Evolutionary conservation across 2,329 filamentous ascomycete species (phyloP).

Genomic region (Cladosporium oxysporum): DNA sequence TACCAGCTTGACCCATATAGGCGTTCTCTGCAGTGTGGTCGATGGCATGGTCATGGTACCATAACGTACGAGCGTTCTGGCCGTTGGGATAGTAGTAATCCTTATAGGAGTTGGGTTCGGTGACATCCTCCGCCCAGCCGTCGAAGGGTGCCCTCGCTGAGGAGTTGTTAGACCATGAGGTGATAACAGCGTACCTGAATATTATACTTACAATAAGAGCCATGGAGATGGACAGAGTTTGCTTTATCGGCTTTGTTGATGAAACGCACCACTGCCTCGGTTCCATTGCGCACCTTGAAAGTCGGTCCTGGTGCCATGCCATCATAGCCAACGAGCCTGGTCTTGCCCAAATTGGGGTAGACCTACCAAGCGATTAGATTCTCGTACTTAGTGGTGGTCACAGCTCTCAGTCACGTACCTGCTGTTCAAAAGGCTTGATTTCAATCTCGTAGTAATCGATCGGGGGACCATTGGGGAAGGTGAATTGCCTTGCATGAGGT

Average conservation of each 20-base stretch:
- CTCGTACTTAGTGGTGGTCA: background rate
- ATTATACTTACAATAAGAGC: conserved; percentile 44
- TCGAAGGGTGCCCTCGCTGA: conserved; percentile 40
- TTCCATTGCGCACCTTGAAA: conserved; percentile 50
- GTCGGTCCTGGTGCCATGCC: conserved; percentile 58
- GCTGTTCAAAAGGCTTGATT: conserved; percentile 43
- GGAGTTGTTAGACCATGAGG: background rate
- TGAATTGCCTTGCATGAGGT: background rate
- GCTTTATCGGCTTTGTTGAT: conserved; percentile 51
- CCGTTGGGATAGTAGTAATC: conserved; percentile 64
- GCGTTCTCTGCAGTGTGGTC: conserved; percentile 54
- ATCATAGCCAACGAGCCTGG: conserved; percentile 49
- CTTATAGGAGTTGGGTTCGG: conserved; percentile 53
- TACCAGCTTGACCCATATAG: conserved; percentile 54
- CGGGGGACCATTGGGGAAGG: conserved; percentile 31
- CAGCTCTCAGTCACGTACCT: conserved; percentile 24
- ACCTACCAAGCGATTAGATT: conserved; percentile 25
- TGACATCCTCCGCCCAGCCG: conserved; percentile 58
- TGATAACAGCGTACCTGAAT: background rate
- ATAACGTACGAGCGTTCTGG: conserved; percentile 55
- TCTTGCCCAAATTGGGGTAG: conserved; percentile 45
- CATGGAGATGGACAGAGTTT: conserved; percentile 58
- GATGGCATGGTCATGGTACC: conserved; percentile 57
- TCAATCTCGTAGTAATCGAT: conserved; percentile 53
- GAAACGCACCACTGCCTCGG: conserved; percentile 57